These are phyloP conservation scores for Conticribra weissflogii DNA, from an alignment of 108 stramenopile species.

Conservation along the genomic window DNA sequence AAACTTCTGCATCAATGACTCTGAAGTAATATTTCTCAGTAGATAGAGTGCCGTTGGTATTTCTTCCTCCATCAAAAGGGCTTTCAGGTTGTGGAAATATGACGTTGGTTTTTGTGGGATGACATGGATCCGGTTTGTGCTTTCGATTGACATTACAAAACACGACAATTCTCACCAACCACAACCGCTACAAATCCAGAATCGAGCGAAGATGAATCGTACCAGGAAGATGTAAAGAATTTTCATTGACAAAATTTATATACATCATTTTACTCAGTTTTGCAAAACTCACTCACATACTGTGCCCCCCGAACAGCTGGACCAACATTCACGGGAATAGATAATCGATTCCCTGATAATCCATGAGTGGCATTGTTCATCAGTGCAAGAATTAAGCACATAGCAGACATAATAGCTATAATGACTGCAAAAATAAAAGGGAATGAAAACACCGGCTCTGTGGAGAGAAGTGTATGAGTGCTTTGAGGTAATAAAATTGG, in stretches of 20 bases:
- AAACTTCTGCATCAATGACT: conserved; percentile 14
- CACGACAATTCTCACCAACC: too few species aligned
- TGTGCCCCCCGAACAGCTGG: conserved; percentile 3
- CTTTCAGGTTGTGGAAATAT: too few species aligned
- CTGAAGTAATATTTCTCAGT: conserved; percentile 21
- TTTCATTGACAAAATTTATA: too few species aligned
- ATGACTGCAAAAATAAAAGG: conserved; percentile 8
- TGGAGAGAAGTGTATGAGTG: conserved; percentile 5
- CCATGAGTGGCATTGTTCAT: background rate
- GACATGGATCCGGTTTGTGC: too few species aligned
- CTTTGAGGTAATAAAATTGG: conserved; percentile 3
- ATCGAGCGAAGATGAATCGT: too few species aligned
- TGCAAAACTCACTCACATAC: too few species aligned
- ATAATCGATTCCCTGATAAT: background rate
- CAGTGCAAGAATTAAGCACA: background rate
- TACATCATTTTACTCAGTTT: too few species aligned
- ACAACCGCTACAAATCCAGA: background rate
- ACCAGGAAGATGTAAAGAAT: too few species aligned
- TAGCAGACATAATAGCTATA: background rate
- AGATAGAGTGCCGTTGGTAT: conserved; percentile 23
- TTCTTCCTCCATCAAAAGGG: conserved; percentile 42
- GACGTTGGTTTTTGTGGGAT: too few species aligned
- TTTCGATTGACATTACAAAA: too few species aligned
- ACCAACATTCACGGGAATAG: conserved; percentile 5
- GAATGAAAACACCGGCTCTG: conserved; percentile 1